Percentiles rank a stretch among this genome's conserved stretches.
Evolutionary conservation across 352 stramenopile genomes (phyloP).

Genomic region (Plasmopara halstedii): DNA sequence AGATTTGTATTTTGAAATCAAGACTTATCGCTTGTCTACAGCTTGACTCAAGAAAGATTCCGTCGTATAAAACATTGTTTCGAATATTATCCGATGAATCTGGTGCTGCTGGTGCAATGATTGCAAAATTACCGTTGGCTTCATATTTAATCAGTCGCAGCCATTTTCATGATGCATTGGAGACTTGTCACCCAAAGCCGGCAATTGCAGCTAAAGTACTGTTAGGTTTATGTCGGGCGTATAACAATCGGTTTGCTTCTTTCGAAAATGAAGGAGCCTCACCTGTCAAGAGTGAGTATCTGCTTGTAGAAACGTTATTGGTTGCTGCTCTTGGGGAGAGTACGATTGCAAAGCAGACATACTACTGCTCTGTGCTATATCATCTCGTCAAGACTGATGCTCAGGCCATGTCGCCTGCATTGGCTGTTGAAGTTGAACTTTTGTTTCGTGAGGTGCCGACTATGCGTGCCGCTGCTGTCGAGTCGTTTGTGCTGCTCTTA

Average conservation of each 20-base stretch:
- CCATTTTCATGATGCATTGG: conserved; percentile 44
- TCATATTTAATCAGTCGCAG: conserved; percentile 58
- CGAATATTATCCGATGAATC: conserved; percentile 71
- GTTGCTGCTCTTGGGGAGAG: conserved; percentile 47
- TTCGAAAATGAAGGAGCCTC: conserved; percentile 16
- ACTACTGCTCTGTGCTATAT: conserved; percentile 65
- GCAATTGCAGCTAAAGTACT: conserved; percentile 66
- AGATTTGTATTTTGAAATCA: no score
- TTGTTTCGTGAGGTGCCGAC: conserved; percentile 75
- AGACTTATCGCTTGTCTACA: conserved; percentile 4
- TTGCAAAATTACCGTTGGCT: conserved; percentile 58
- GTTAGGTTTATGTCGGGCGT: conserved; percentile 39
- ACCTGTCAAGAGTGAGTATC: conserved; percentile 63
- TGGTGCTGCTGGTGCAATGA: conserved; percentile 46
- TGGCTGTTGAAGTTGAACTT: conserved; percentile 79
- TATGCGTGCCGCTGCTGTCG: conserved; percentile 50
- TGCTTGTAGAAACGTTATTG: conserved; percentile 68
- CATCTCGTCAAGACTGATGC: conserved; percentile 76
- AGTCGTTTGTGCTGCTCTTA: conserved; percentile 74
- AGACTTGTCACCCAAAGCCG: conserved; percentile 65
- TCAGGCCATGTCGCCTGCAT: conserved; percentile 47
- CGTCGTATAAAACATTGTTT: conserved; percentile 56
- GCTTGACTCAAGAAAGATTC: conserved; percentile 57
- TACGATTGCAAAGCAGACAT: conserved; percentile 38
- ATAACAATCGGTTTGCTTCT: conserved; percentile 55